phyloP scores from a whole-genome alignment of 2,329 filamentous ascomycete species.

The Gliomastix tumulicola region DNA sequence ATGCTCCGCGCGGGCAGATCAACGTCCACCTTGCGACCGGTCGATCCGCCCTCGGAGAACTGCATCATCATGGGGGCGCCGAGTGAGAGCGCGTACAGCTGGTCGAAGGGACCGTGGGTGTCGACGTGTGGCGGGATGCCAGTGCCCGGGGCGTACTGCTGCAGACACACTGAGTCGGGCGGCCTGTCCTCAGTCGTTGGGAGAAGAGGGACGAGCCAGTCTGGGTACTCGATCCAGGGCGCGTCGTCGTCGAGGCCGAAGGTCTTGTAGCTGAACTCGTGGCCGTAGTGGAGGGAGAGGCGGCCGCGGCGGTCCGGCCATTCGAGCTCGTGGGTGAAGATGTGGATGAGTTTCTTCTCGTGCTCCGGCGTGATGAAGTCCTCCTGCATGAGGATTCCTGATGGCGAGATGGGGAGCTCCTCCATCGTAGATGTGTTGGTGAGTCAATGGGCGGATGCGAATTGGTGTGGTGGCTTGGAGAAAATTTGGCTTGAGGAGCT shows the following conservation, averaged over 20 bases:
- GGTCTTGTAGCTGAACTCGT: conserved; percentile 52
- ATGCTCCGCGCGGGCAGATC: conserved; percentile 41
- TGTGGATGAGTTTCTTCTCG: conserved; percentile 18
- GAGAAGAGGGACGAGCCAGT: conserved; percentile 41
- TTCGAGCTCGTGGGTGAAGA: conserved; percentile 32
- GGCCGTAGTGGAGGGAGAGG: conserved; percentile 46
- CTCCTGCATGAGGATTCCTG: conserved; percentile 33
- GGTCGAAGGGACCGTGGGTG: conserved; percentile 40
- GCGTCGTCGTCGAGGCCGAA: conserved; percentile 44
- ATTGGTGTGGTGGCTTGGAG: no score
- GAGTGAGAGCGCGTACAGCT: conserved; percentile 36
- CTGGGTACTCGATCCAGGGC: conserved; percentile 42
- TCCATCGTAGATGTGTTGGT: conserved; percentile 15
- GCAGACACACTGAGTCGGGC: conserved; percentile 52
- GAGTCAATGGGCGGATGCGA: no score
- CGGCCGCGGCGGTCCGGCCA: conserved; percentile 40
- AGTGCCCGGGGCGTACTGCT: conserved; percentile 52
- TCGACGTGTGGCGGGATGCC: conserved; percentile 57
- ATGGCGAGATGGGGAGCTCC: conserved; percentile 15
- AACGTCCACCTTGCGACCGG: conserved; percentile 24
- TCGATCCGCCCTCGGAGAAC: conserved; percentile 22
- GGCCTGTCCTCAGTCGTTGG: conserved; percentile 32
- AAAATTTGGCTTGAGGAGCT: no score
- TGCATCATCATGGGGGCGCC: conserved; percentile 36
- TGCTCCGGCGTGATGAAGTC: conserved; percentile 39